These are phyloP conservation scores for Beta lomatogona DNA, from an alignment of 179 eudicot species.

Conservation along the genomic window DNA sequence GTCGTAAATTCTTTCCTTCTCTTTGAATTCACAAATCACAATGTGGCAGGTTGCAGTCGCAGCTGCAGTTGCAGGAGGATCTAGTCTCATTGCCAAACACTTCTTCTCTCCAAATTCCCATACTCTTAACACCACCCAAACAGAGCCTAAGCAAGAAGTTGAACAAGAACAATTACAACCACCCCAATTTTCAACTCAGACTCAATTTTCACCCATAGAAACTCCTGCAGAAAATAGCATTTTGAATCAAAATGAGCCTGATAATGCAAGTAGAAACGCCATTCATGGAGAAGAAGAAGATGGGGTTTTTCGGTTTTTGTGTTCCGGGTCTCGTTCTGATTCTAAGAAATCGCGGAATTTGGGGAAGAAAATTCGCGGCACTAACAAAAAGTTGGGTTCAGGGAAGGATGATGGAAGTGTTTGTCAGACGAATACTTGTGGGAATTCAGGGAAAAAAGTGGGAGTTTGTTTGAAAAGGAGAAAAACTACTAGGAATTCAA, in stretches of 20 bases:
- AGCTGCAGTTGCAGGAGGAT: conserved; percentile 69
- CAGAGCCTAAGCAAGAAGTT: background rate
- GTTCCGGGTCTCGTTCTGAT: conserved; percentile 30
- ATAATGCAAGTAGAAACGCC: background rate
- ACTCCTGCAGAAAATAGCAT: too few species aligned
- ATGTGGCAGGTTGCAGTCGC: conserved; percentile 68
- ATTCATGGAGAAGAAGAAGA: background rate
- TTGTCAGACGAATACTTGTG: conserved; percentile 35
- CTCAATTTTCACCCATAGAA: background rate
- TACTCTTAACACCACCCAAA: background rate
- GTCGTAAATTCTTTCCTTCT: background rate
- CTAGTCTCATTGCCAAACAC: conserved; percentile 55
- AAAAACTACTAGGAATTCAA: conserved; percentile 37
- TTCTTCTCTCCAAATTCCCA: conserved; percentile 28
- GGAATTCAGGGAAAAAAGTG: conserved; percentile 46
- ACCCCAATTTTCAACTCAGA: background rate
- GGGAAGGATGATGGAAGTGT: conserved; percentile 12
- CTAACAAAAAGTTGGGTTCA: conserved; percentile 25
- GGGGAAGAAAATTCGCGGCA: background rate
- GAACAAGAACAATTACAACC: background rate
- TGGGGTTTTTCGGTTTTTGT: conserved; percentile 55
- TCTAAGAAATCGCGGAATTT: too few species aligned
- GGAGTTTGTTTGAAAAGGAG: conserved; percentile 63
- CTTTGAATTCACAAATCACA: background rate
- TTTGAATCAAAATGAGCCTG: background rate